Base-by-base conservation (phyloP, 2,329 filamentous ascomycete genomes). In the Chrysosporium queenslandicum region DNA sequence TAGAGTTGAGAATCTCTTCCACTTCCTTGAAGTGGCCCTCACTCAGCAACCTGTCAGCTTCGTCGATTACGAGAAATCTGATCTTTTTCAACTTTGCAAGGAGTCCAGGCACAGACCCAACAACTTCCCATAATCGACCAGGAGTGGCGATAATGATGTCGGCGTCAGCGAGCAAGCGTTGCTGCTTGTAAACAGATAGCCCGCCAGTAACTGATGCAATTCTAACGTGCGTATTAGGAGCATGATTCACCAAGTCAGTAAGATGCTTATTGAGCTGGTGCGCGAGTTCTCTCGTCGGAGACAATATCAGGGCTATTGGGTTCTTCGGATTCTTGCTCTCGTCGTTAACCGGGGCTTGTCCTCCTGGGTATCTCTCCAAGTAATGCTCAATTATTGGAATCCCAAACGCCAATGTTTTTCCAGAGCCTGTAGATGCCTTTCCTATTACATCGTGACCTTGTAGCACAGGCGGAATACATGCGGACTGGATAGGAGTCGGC, bases 1-100 rank as follows among this genome's bases (percentile, higher is more conserved):
- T 71, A 0, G 87, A 81, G 53, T 82, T 82, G 14, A 98, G 70
- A 20, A 98, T 94, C 53, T 95, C 85, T 59, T 90, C 85, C 3
- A 90, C 82, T 66, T 98, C 92, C 67, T 96, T 91, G 71, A 95
- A 98, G 64, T 96, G 87, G 0, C 92, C 92, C 59, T 94, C 86
- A 49, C 88, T 92, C 56, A 98, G 77, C 16, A 98, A 75, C 49
- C 92, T 79, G 71, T 98, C 92, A 0, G 92, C 92, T 68, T 98
- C 92, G 61, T 98, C 92, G 1, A 98, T 78, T 0, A 97, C 88
- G 1, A 98, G 72, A 65, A 91, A 97, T 46, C 79, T 77, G 45
- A 95, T 83, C 46, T 78, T 71, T 63, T 83, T 83, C 61, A 98
- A 82, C 1, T 81, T 79, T 2, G 74, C 71, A 53, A 91, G 78